These are phyloP conservation scores for Saprolegnia parasitica DNA, from an alignment of 352 stramenopile genomes.

Conservation along the genomic window DNA sequence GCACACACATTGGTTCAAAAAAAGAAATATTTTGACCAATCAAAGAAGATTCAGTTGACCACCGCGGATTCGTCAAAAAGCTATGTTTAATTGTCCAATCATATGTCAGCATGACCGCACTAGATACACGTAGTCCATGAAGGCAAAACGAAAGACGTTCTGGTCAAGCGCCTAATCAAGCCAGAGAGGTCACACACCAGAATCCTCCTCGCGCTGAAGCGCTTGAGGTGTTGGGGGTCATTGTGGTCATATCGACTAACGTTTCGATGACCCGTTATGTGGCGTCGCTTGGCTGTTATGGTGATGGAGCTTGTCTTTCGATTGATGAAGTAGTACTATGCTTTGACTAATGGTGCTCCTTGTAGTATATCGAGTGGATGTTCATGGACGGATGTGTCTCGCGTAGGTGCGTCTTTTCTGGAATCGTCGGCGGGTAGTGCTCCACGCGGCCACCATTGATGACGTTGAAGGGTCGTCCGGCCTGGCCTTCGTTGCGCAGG, in stretches of 20 bases:
- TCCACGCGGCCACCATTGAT: slow-evolving; percentile 52
- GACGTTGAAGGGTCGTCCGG: slow-evolving; percentile 57
- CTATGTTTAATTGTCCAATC: neutral
- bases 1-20: slow-evolving; percentile 1
- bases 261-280: too few relatives aligned
- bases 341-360: neutral
- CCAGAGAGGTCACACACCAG: too few relatives aligned
- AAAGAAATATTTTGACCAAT: neutral
- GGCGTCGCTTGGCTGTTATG: too few relatives aligned
- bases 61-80: too few relatives aligned
- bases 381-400: slow-evolving; percentile 64
- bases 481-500: slow-evolving; percentile 64
- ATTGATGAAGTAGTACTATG: neutral
- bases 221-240: too few relatives aligned
- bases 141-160: too few relatives aligned
- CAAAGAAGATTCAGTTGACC: neutral
- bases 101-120: neutral
- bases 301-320: too few relatives aligned
- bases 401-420: slow-evolving; percentile 57
- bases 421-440: slow-evolving; percentile 58
- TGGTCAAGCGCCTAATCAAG: too few relatives aligned
- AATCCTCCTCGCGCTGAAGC: too few relatives aligned
- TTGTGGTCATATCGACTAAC: too few relatives aligned
- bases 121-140: neutral
- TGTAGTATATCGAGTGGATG: slow-evolving; percentile 38